Base-by-base conservation (phyloP, 208 protist genomes). In the Phytomonas francai region DNA sequence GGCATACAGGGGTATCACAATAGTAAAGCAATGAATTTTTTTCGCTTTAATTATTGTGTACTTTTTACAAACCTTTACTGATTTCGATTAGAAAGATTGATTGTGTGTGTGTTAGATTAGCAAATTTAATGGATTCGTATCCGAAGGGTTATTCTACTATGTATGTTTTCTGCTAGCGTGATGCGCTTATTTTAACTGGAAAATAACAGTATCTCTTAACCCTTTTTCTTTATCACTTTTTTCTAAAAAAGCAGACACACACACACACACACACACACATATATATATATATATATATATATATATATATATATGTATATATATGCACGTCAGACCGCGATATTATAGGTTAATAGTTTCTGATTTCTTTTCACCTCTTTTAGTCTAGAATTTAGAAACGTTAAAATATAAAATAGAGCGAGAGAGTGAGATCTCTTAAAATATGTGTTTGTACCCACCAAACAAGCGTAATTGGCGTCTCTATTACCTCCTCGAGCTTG, bases 401-500 rank as follows among this genome's bases (percentile, higher is more conserved):
- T 19, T 39, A 58, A 63, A 5, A 22, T 63, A 31, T 34, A 33
- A 54, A 59, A 68, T 65, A 29, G 19, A 54, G 19, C 25, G 45
- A 5, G 8, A 60, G 30, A 65, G 0, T 76, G 1, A 56, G 51
- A 39, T 60, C 42, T 58, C 45, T 60, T 49, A 57, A 69, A 30
- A n/a, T 45, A 45, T 33, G 49, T 60, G 54, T 60, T 4, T 54
- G 16, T 28, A 39, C 31, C 31, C 28, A 59, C 29, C 32, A 36
- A 34, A 63, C 12, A 30, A 63, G 19, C 59, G 68, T 49, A 85
- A 95, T 79, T 93, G 87, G 86, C 68, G 90, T 32, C 72, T 95
- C 25, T 95, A 95, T 78, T 76, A 91, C 69, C 77, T 95, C 16
- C 78, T 95, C 19, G 87, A 93, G 64, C 69, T 95, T 36, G 70